Percentiles rank a stretch among this genome's conserved stretches.
Conservation (phyloP, 306 rosid genomes). For the Ormosia emarginata region DNA sequence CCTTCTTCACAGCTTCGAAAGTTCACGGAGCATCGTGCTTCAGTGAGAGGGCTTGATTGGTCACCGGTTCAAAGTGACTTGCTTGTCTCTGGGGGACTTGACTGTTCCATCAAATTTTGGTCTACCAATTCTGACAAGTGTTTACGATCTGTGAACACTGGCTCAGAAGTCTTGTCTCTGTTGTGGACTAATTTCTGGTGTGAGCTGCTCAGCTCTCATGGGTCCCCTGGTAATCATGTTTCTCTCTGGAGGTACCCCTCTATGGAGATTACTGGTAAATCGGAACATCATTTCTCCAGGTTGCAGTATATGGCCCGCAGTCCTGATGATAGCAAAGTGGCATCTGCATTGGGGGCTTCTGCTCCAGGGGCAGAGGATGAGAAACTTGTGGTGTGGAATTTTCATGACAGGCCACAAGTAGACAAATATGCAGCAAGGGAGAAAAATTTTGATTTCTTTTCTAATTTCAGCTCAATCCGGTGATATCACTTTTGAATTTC, state of each 20-base stretch:
- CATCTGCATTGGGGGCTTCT: neutral
- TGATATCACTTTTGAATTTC: neutral
- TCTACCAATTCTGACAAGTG: neutral
- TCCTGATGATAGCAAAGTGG: neutral
- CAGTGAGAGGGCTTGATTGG: neutral
- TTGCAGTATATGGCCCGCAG: neutral
- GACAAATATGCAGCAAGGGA: neutral
- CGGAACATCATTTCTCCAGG: neutral
- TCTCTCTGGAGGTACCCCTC: neutral
- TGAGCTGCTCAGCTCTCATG: neutral
- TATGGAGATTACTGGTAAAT: neutral
- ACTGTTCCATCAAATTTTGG: neutral
- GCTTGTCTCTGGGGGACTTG: neutral
- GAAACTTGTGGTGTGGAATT: too few relatives aligned
- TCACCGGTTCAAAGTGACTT: neutral
- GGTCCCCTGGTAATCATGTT: neutral
- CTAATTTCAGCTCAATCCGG: neutral
- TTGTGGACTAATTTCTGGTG: neutral
- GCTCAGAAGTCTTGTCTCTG: neutral
- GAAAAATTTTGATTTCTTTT: neutral
- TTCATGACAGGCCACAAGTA: neutral
- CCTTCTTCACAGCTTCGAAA: neutral
- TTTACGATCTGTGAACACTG: neutral
- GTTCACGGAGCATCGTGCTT: too few relatives aligned
- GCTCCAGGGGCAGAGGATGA: neutral